Percentiles rank a stretch among this genome's conserved stretches.
Conservation (phyloP, 805 yeast genomes). For the Teunomyces pallodes region DNA sequence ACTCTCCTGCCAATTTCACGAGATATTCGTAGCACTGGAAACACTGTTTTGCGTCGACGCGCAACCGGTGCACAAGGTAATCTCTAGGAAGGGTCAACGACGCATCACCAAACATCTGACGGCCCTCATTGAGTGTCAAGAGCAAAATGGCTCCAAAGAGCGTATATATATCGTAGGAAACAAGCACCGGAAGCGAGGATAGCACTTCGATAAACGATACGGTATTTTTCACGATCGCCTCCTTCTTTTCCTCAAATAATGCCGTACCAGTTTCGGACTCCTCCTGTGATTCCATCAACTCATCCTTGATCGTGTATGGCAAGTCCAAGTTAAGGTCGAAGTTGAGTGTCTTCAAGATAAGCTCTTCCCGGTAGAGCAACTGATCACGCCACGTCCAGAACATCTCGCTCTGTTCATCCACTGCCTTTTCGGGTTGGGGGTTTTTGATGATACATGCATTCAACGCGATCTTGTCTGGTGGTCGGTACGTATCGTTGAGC, state of each 20-base stretch:
- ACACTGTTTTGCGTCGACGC: conserved; percentile 15
- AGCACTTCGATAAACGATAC: conserved; percentile 36
- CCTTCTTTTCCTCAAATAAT: conserved; percentile 13
- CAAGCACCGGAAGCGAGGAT: conserved; percentile 37
- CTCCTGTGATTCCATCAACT: conserved; percentile 9
- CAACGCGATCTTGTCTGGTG: conserved; percentile 43
- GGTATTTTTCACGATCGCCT: conserved; percentile 26
- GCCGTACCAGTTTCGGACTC: not conserved
- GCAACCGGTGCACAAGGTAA: conserved; percentile 15
- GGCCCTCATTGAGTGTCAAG: conserved; percentile 20
- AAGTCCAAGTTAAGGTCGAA: conserved; percentile 39
- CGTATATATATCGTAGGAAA: conserved; percentile 32
- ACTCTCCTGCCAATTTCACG: conserved; percentile 17
- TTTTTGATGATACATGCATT: conserved; percentile 35
- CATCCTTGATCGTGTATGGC: conserved; percentile 36
- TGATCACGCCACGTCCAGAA: conserved; percentile 49
- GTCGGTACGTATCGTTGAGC: conserved; percentile 40
- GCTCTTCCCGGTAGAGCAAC: conserved; percentile 41
- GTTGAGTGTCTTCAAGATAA: conserved; percentile 35
- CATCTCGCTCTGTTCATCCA: conserved; percentile 39
- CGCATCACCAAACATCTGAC: conserved; percentile 12
- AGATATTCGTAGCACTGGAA: conserved; percentile 27
- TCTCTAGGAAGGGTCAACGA: conserved; percentile 17
- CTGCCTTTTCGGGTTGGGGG: conserved; percentile 21
- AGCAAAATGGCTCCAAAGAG: conserved; percentile 31